phyloP scores from a whole-genome alignment of 2,329 filamentous ascomycete genomes.

The Aspergillus nomiae region DNA sequence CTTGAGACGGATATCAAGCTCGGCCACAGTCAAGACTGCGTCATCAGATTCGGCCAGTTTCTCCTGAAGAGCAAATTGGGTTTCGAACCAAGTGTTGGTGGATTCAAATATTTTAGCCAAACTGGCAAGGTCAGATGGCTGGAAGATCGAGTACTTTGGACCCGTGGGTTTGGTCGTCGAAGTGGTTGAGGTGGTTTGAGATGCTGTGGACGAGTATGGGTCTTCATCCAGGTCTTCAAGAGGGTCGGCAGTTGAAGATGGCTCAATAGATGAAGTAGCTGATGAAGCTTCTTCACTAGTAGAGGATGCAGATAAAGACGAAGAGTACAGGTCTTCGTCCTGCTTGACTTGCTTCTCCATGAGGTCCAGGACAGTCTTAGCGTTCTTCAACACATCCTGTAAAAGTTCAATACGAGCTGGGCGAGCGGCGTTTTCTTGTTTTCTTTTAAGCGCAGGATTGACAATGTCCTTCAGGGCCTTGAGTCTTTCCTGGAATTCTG shows the following conservation, averaged over 20 bases:
- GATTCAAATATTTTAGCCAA: constrained; percentile 65
- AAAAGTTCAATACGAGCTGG: constrained; percentile 70
- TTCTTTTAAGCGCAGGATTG: constrained; percentile 73
- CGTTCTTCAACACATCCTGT: constrained; percentile 70
- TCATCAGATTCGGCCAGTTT: constrained; percentile 71
- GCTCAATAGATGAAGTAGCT: constrained; percentile 25
- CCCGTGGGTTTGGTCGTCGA: constrained; percentile 42
- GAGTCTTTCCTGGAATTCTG: constrained; percentile 74
- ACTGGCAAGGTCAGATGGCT: constrained; percentile 67
- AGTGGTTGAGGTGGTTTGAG: constrained; percentile 37
- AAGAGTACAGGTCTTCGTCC: constrained; percentile 62
- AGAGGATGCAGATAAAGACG: constrained; percentile 52
- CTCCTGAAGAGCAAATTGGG: constrained; percentile 70
- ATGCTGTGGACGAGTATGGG: constrained; percentile 42
- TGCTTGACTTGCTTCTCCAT: constrained; percentile 74
- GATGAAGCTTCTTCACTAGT: constrained; percentile 28
- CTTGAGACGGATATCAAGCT: constrained; percentile 68
- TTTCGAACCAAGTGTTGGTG: constrained; percentile 72
- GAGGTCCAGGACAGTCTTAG: constrained; percentile 68
- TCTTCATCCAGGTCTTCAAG: constrained; percentile 82
- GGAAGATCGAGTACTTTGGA: constrained; percentile 69
- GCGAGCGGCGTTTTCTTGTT: constrained; percentile 70
- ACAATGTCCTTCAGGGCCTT: constrained; percentile 77
- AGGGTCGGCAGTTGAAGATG: constrained; percentile 53
- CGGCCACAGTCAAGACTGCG: constrained; percentile 71